phyloP scores from a whole-genome alignment of 2,329 filamentous ascomycete genomes.

The Cladosporium sp. region DNA sequence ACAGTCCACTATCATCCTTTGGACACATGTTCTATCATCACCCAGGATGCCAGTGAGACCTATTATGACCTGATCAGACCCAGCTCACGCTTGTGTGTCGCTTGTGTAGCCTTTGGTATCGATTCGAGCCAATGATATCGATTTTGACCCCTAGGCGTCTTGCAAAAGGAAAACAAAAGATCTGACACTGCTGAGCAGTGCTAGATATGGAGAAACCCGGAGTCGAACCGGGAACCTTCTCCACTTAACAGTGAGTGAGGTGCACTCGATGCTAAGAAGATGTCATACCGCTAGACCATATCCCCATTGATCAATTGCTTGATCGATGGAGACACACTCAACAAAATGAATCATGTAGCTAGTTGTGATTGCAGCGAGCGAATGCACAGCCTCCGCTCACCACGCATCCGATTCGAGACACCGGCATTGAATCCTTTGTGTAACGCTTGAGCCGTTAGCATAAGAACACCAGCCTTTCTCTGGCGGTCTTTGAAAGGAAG shows the following conservation, averaged over 20 bases:
- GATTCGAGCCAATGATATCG: no score
- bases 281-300: slow-evolving; percentile 13
- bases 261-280: slow-evolving; percentile 5
- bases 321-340: neutral
- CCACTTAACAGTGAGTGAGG: neutral
- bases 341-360: no score
- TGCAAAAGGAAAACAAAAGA: no score
- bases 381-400: neutral
- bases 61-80: no score
- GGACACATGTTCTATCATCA: no score
- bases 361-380: no score
- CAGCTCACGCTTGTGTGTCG: no score
- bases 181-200: no score
- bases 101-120: no score
- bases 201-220: slow-evolving; percentile 4
- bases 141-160: no score
- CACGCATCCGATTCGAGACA: neutral
- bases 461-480: neutral
- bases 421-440: neutral
- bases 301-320: slow-evolving; percentile 2
- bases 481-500: neutral
- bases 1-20: no score
- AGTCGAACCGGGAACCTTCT: slow-evolving; percentile 12
- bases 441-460: neutral
- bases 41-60: no score